These are phyloP conservation scores for Dendrobium chrysotoxum DNA, from an alignment of 106 monocot species.

Conservation along the genomic window DNA sequence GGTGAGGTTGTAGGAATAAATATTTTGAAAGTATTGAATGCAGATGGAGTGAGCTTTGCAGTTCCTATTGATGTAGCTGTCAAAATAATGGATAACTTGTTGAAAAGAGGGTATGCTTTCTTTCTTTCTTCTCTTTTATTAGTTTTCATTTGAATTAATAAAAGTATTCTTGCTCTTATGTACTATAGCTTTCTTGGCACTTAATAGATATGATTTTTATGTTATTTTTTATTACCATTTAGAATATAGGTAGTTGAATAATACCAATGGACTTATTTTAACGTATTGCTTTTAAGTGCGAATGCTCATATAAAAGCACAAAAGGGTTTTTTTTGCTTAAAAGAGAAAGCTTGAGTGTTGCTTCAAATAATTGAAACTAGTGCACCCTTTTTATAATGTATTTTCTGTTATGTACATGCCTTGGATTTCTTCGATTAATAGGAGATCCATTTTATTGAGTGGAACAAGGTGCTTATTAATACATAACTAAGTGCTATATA, in stretches of 20 bases:
- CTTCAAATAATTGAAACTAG: background rate
- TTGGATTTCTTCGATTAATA: background rate
- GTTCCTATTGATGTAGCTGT: constrained; percentile 74
- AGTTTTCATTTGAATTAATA: background rate
- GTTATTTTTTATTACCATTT: background rate
- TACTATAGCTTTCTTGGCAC: background rate
- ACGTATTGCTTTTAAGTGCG: too few species aligned
- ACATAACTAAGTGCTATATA: background rate
- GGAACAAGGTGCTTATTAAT: background rate
- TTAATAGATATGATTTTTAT: background rate
- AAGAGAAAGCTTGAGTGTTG: background rate
- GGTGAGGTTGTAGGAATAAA: constrained; percentile 95
- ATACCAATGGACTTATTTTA: too few species aligned
- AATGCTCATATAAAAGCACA: too few species aligned
- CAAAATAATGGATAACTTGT: constrained; percentile 80
- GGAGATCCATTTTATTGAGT: background rate
- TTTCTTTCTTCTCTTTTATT: background rate
- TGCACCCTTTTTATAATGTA: background rate
- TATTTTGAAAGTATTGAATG: constrained; percentile 72
- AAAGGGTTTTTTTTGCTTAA: too few species aligned
- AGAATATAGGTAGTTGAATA: background rate
- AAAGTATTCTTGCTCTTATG: background rate
- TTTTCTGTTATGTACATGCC: background rate
- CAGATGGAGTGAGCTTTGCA: constrained; percentile 94
- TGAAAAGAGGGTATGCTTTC: constrained; percentile 59